Base-by-base conservation (phyloP, 2,329 filamentous ascomycete species). In the Aspergillus sojae region DNA sequence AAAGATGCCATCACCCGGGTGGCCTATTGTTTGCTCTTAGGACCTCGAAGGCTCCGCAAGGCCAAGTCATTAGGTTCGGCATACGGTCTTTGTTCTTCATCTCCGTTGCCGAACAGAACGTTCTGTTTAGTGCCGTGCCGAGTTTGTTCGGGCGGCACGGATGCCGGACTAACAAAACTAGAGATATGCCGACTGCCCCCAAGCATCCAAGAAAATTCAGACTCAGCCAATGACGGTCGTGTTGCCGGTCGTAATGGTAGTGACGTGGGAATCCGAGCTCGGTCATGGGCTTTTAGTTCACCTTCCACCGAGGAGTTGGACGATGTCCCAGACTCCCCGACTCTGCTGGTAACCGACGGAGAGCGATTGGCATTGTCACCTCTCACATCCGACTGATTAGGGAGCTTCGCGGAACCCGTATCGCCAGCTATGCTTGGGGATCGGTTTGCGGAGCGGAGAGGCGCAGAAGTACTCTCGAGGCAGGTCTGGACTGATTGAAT, bases 181-280 rank as follows among this genome's bases (percentile, higher is more conserved):
- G 79, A 81, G 30, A 80, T 74, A 58, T 77, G 77, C 48, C 78
- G 75, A 62, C 76, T 75, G 53, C 81, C 78, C 41, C 81, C 82
- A 43, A 84, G 74, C 80, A 84, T 83, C 79, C 82, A 84, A 14
- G 82, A 82, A 62, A 83, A 83, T 28, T 80, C 80, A 21, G 82
- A 79, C 57, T 83, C 76, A 41, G 78, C 76, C 56, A 84, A 67
- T 43, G 81, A 79, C 56, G 80, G 77, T 46, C 81, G 79, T 11
- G 71, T 62, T 48, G 58, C 59, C 53, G 72, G 67, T 52, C 71
- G 73, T 39, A 66, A 58, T 28, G 72, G 66, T 60, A 68, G 70
- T 43, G 69, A 63, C 28, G 69, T 71, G 19, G 65, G 56, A 26
- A 65, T 58, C 45, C 58, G 64, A 34, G 58, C 48, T 34, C 53